Base-by-base conservation (phyloP, 2,329 filamentous ascomycete genomes). In the Didymella pomorum region DNA sequence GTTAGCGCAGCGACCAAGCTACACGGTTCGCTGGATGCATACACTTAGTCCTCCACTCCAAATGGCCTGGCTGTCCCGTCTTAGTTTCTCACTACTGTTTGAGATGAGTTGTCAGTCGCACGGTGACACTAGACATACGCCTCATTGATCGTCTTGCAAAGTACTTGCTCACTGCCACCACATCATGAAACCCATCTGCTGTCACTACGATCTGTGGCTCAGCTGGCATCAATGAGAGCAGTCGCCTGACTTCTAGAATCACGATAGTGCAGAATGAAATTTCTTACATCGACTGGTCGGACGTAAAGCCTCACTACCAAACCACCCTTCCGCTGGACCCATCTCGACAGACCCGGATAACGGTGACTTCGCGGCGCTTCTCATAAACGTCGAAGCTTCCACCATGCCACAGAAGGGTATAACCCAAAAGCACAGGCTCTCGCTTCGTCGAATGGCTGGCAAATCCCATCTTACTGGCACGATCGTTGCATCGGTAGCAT, bases 291-390 rank as follows among this genome's bases (percentile, higher is more conserved):
- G 14, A 20, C 29, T 31, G 16, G 23, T 28, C 14, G 21, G 29
- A 47, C 28, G 20, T 35, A 4, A 29, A 56, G 16, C 12, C 4
- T 31, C n/a, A 41, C 18, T n/a, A 26, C 48, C 35, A 43, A 52
- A 51, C 18, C 47, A 47, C 47, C 21, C 54, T 57, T 51, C 35
- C 48, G 42, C 42, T 23, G 4, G 12, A 33, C 18, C 31, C 43
- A 29, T 31, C 25, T 45, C 21, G n/a, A 48, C 16, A n/a, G n/a
- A 28, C 41, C 65, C 66, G 46, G 42, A 23, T 61, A 56, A 61
- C 56, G 62, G 59, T 54, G 41, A 39, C 55, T 61, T 48, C 52
- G 25, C 67, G 62, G 64, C 49, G 25, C 28, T 33, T 52, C 33
- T 60, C 50, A 56, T 49, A 52, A 62, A 53, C 31, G 59, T 52